These are phyloP conservation scores for Ulmus americana DNA, from an alignment of 331 rosid species.

Conservation along the genomic window DNA sequence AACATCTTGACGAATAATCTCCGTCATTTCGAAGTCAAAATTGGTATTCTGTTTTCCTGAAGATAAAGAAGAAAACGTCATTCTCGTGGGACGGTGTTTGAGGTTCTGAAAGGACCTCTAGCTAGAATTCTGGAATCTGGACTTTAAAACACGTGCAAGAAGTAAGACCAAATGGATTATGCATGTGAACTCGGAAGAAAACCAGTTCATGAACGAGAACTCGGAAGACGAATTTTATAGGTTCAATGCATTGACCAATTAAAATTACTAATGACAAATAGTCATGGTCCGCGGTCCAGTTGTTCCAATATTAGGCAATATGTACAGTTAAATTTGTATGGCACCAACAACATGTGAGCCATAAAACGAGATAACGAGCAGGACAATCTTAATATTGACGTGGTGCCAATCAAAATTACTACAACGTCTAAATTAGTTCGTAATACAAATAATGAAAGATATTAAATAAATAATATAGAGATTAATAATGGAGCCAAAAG, in stretches of 20 bases:
- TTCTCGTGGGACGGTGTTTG: background rate
- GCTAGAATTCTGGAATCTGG: background rate
- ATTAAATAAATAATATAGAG: no score
- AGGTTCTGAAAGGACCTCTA: background rate
- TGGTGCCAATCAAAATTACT: no score
- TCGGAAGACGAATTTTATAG: slow-evolving; percentile 12
- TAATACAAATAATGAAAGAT: no score
- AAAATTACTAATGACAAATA: background rate
- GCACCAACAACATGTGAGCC: no score
- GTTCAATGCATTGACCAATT: slow-evolving; percentile 25
- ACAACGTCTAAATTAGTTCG: no score
- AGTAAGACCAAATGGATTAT: slow-evolving; percentile 16
- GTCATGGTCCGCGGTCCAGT: slow-evolving; percentile 13
- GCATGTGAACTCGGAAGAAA: background rate
- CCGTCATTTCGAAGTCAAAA: slow-evolving; percentile 13
- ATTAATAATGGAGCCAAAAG: no score
- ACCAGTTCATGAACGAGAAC: slow-evolving; percentile 20
- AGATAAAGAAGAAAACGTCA: background rate
- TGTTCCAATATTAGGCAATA: background rate
- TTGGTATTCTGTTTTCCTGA: background rate
- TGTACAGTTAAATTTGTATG: no score
- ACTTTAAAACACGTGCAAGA: slow-evolving; percentile 34
- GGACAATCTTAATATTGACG: no score
- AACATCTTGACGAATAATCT: background rate
- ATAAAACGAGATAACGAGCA: no score